Percentiles rank a stretch among this genome's conserved stretches.
Evolutionary conservation across 139 green algal genomes (phyloP).

Genomic region (Tetradesmus obliquus): DNA sequence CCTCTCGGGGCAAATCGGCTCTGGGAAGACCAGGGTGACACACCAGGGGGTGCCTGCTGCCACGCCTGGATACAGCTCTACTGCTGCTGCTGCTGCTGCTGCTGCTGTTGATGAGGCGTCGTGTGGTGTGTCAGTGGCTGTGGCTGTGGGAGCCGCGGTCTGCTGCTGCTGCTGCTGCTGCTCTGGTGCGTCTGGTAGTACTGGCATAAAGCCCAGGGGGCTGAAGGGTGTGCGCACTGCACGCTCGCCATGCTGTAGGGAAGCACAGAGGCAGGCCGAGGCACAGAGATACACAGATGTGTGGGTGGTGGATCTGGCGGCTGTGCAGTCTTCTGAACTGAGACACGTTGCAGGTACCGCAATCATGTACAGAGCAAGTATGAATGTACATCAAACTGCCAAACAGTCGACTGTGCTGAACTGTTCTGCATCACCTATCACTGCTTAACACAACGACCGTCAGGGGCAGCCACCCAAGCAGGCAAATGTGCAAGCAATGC

Average conservation of each 20-base stretch:
- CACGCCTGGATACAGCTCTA: not conserved
- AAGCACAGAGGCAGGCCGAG: not conserved
- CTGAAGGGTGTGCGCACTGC: slow-evolving; percentile 75
- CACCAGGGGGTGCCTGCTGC: not conserved
- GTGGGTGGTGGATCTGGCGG: no score
- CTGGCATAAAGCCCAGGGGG: slow-evolving; percentile 32
- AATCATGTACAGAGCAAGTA: not conserved
- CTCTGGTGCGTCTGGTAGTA: not conserved
- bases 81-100: not conserved
- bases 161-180: not conserved
- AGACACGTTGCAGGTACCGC: not conserved
- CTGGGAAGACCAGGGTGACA: slow-evolving; percentile 62
- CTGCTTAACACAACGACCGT: no score
- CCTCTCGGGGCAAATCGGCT: slow-evolving; percentile 55
- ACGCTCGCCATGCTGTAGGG: slow-evolving; percentile 60
- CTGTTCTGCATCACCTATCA: no score
- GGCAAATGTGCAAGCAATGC: not conserved
- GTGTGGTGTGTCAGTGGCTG: not conserved
- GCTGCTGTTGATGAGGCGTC: not conserved
- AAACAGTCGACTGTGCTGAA: no score
- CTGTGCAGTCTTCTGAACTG: not conserved
- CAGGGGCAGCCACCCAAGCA: no score
- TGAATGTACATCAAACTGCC: no score
- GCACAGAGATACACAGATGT: not conserved
- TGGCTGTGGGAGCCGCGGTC: not conserved